Percentiles rank a stretch among this genome's conserved stretches.
Evolutionary conservation across 495 filamentous ascomycete species (phyloP).

Genomic region (Aspergillus coremiiformis): DNA sequence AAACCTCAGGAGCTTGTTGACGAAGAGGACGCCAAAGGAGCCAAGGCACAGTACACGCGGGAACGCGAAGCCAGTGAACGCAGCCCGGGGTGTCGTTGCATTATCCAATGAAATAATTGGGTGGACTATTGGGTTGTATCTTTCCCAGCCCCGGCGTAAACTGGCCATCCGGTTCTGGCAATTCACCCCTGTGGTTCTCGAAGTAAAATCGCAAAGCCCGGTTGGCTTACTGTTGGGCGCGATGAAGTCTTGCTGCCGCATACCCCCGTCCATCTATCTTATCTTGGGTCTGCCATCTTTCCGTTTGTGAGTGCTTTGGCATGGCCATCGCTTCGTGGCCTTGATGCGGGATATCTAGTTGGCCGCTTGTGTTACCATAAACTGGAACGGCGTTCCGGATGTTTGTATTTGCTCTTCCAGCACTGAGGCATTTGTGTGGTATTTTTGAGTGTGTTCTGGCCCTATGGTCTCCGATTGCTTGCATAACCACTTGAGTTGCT

Average conservation of each 20-base stretch:
- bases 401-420: slow-evolving; percentile 15
- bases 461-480: background rate
- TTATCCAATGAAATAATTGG: slow-evolving; percentile 60
- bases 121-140: slow-evolving; percentile 23
- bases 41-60: slow-evolving; percentile 54
- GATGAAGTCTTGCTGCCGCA: slow-evolving; percentile 22
- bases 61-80: slow-evolving; percentile 56
- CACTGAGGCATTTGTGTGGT: slow-evolving; percentile 19
- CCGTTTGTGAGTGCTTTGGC: background rate
- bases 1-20: slow-evolving; percentile 83
- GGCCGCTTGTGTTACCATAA: slow-evolving; percentile 4
- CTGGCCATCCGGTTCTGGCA: background rate
- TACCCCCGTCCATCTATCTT: background rate
- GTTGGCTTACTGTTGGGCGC: slow-evolving; percentile 27
- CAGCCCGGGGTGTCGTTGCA: slow-evolving; percentile 66
- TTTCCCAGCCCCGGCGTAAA: background rate
- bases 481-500: slow-evolving; percentile 9
- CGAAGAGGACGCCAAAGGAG: slow-evolving; percentile 75
- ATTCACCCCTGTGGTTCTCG: slow-evolving; percentile 11
- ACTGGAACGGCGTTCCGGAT: slow-evolving; percentile 15
- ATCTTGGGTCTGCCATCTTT: background rate
- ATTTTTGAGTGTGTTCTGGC: slow-evolving; percentile 11
- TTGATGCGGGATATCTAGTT: slow-evolving; percentile 13
- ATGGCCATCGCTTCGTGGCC: background rate
- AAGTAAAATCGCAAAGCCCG: background rate